Evolutionary conservation across 192 early-diverging fungal species (phyloP), one percentile per base, ranked within the genome.

Genomic region (Chytriomyces hyalinus): DNA sequence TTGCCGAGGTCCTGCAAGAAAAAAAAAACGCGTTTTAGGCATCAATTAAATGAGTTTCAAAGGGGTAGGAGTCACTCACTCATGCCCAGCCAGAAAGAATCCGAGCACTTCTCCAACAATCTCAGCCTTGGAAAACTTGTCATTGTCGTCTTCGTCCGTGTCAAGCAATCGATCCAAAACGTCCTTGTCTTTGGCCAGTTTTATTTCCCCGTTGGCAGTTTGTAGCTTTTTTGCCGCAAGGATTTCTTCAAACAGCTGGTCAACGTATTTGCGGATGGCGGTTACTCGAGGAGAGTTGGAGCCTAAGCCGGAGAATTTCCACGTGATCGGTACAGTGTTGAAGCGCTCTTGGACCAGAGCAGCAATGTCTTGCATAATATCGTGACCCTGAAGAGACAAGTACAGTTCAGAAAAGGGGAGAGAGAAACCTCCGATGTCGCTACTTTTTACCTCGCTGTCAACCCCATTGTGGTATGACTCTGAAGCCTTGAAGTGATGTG

Each of bases 61-160:
- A 36, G 4, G 36, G 36, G 36, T 3, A 4, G 4, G 36, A 3
- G 36, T 48, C 44, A 4, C 49, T 64, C 11, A 68, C 76, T 86
- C 82, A 47, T 77, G 75, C 10, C 83, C 83, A 6, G 85, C 85
- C n/a, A 85, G 22, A 63, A 86, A 83, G 71, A 87, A 81, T 8
- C 68, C 85, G 13, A 77, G 22, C 4, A 85, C 61, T 65, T 87
- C 85, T 53, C 79, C 80, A 46, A 75, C 53, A 44, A 87, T 76
- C 67, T 87, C 85, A 20, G 79, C 73, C 17, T 78, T 65, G 6
- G 73, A 75, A 65, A 84, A 83, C 26, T 67, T 36, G 10, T 49
- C 24, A 3, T 51, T 53, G 6, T 36, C 53, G n/a, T 47, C 45
- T 13, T 44, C 57, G 48, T 78, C 67, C 22, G 46, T 48, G 10